These are phyloP conservation scores for Sporothrix mexicana DNA, from an alignment of 2,329 filamentous ascomycete species.

Conservation along the genomic window DNA sequence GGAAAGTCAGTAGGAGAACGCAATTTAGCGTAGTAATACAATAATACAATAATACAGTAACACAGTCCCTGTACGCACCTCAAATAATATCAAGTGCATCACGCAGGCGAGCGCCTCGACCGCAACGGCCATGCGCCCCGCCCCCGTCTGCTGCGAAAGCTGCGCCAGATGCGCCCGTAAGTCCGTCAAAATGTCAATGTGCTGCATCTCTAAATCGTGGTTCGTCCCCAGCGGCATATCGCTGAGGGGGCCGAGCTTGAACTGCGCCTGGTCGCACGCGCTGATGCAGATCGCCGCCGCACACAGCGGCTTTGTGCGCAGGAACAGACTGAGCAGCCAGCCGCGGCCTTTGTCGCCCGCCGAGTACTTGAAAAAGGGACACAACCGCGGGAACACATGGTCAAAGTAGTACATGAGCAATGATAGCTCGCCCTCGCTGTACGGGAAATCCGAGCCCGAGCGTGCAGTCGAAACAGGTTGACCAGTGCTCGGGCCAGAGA, in stretches of 20 bases:
- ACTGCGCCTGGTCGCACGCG: conserved; percentile 34
- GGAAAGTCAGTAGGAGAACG: not conserved
- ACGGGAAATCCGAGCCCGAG: not conserved
- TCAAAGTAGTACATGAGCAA: conserved; percentile 35
- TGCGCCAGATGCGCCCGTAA: conserved; percentile 29
- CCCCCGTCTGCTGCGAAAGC: conserved; percentile 26
- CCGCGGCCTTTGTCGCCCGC: conserved; percentile 33
- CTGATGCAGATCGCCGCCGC: conserved; percentile 29
- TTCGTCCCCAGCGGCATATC: conserved; percentile 27
- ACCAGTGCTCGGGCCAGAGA: no score
- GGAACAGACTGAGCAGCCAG: conserved; percentile 33
- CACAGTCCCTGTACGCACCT: conserved; percentile 14
- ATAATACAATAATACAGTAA: not conserved
- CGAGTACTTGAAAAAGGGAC: conserved; percentile 29
- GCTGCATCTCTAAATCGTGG: conserved; percentile 34
- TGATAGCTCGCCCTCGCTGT: conserved; percentile 31
- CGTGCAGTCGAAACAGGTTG: no score
- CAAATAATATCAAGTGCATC: conserved; percentile 31
- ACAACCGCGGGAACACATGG: conserved; percentile 32
- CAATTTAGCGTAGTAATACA: not conserved
- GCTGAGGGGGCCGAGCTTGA: conserved; percentile 32
- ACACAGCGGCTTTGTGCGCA: conserved; percentile 30
- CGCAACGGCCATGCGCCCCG: conserved; percentile 30
- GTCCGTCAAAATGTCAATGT: conserved; percentile 30
- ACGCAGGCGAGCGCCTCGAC: conserved; percentile 32